Evolutionary conservation across 2,329 filamentous ascomycete species (phyloP), one percentile per base, ranked within the genome.

Genomic region (Lachnellula cervina): DNA sequence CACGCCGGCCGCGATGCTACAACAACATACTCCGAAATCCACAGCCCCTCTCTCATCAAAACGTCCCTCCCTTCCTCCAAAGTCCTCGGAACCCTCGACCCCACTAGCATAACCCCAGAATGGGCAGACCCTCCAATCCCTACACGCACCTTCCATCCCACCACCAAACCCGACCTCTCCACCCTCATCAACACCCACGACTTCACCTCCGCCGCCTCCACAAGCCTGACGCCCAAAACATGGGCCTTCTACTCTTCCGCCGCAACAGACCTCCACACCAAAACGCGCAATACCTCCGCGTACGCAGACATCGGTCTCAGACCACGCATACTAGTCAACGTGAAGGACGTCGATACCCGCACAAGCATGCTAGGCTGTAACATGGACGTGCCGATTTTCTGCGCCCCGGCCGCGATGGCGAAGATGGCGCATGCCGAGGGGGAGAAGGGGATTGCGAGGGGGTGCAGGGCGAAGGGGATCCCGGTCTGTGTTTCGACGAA

Each of bases 231-330:
- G 8, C 76, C 78, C 21, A 88, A 88, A 64, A 80, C 84, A n/a
- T 87, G 82, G 82, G 85, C 84, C 0, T 88, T 87, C 64, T 81
- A 84, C 66, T 86, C 82, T 19, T 86, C 82, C 8, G 85, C 84
- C 2, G 81, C 84, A 11, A 87, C 83, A 5, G 85, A 97, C 71
- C 77, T 91, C 21, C 77, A 77, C 63, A 81, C 85, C 38, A 80
- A 84, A 48, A 72, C 72, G 21, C 75, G 77, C 49, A 88, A 88
- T 67, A 75, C 72, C 23, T 73, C 76, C 0, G 73, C 77, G 58
- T 84, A 83, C 62, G 71, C 76, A 42, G 70, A 76, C 25, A 83
- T 87, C 59, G 76, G 76, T 68, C 76, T 88, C 5, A 79, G 84
- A 0, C 83, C 83, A 0, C 76, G 82, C 19, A 75, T 83, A 28